These are phyloP conservation scores for Leccinum boreale DNA, from an alignment of 768 basidiomycete genomes.

Conservation along the genomic window DNA sequence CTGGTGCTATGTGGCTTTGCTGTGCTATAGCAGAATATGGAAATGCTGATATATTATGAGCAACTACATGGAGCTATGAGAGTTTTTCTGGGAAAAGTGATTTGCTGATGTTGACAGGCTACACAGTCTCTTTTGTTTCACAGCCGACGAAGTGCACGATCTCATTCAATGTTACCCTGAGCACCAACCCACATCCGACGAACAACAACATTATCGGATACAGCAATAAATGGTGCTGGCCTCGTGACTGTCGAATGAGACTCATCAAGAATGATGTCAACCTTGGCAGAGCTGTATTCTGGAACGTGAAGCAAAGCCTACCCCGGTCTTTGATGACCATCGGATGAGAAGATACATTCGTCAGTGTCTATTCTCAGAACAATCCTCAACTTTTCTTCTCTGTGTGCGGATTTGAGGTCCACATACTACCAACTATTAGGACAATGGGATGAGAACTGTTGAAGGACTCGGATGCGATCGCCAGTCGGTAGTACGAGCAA, in stretches of 20 bases:
- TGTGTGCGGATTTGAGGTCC: too few relatives aligned
- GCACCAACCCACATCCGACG: constrained; percentile 96
- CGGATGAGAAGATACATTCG: constrained; percentile 98
- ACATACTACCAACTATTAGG: too few relatives aligned
- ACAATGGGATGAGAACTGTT: too few relatives aligned
- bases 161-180: constrained; percentile 95
- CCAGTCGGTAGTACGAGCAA: constrained; percentile 69
- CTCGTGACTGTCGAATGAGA: constrained; percentile 97
- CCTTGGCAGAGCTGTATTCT: constrained; percentile 95
- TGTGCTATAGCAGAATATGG: too few relatives aligned
- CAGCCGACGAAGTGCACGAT: constrained; percentile 94
- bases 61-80: too few relatives aligned
- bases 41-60: too few relatives aligned
- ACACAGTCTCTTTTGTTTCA: constrained; percentile 96
- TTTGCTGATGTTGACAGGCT: constrained; percentile 61
- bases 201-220: constrained; percentile 99
- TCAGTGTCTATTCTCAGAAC: constrained; percentile 95
- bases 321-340: constrained; percentile 96
- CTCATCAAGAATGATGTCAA: constrained; percentile 99
- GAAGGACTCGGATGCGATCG: too few relatives aligned
- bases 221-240: constrained; percentile 99
- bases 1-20: too few relatives aligned
- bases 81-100: too few relatives aligned
- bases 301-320: constrained; percentile 98
- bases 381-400: too few relatives aligned